Evolutionary conservation across 139 green algal genomes (phyloP).

Genomic region (Asterochloris sp.): DNA sequence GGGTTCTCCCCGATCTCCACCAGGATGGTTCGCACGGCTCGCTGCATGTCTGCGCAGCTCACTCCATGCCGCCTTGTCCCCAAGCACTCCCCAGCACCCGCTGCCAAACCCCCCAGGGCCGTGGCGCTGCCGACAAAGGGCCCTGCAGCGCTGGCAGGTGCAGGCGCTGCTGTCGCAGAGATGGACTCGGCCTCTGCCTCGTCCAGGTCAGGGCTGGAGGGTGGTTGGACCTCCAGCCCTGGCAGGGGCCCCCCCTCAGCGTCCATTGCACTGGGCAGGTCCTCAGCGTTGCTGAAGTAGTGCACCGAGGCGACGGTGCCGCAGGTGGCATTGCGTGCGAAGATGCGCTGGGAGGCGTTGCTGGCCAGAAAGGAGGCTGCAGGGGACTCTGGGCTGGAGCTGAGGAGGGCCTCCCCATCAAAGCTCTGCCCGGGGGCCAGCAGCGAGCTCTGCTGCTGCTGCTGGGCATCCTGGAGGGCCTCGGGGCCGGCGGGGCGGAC

Average conservation of each 20-base stretch:
- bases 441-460: neutral
- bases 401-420: neutral
- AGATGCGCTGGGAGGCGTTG: constrained; percentile 2
- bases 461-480: neutral
- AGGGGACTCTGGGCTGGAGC: neutral
- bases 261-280: constrained; percentile 6
- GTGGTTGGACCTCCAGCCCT: too few species aligned
- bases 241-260: neutral
- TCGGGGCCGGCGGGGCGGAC: too few species aligned
- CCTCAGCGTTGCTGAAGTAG: neutral
- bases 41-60: constrained; percentile 15
- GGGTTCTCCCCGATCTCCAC: constrained; percentile 40
- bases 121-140: too few species aligned
- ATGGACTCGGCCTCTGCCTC: neutral
- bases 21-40: constrained; percentile 33
- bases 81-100: neutral
- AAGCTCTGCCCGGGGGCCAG: too few species aligned
- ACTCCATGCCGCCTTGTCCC: neutral
- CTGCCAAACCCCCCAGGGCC: too few species aligned
- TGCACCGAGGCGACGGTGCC: constrained; percentile 13
- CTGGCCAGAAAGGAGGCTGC: constrained; percentile 5
- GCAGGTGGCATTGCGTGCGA: constrained; percentile 7
- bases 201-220: neutral
- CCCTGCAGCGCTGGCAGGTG: neutral
- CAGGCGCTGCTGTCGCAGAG: neutral